A percentile compares a stretch with the other conserved stretches of the same genome.
Evolutionary conservation across 2,329 filamentous ascomycete genomes (phyloP).

Genomic region (Paramyrothecium sp.): DNA sequence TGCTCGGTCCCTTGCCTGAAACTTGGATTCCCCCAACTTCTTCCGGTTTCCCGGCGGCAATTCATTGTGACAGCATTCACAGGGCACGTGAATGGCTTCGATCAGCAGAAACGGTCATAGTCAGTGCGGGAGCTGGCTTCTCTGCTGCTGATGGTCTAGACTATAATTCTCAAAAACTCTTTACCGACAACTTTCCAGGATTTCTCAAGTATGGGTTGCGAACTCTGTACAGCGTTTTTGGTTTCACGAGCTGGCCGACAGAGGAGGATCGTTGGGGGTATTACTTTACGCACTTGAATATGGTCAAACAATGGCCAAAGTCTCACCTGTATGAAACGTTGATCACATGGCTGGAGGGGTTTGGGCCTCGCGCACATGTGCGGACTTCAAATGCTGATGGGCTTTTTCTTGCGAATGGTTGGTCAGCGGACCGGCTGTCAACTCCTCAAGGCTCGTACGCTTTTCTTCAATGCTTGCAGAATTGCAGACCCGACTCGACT

Average conservation of each 20-base stretch:
- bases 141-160: slow-evolving; percentile 18
- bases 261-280: slow-evolving; percentile 20
- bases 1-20: neutral
- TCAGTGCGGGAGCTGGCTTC: slow-evolving; percentile 17
- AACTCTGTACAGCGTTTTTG: slow-evolving; percentile 17
- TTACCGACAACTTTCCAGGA: slow-evolving; percentile 9
- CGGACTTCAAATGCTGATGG: slow-evolving; percentile 14
- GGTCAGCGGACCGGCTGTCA: slow-evolving; percentile 7
- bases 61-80: neutral
- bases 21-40: neutral
- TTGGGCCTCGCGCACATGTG: slow-evolving; percentile 13
- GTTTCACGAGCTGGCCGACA: slow-evolving; percentile 12
- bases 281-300: slow-evolving; percentile 19
- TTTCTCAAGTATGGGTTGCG: slow-evolving; percentile 14
- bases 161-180: slow-evolving; percentile 14
- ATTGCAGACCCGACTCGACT: slow-evolving; percentile 12
- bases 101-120: slow-evolving; percentile 15
- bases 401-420: slow-evolving; percentile 10
- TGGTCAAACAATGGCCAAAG: slow-evolving; percentile 15
- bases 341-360: slow-evolving; percentile 4
- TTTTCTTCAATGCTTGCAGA: slow-evolving; percentile 14
- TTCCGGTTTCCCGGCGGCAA: neutral
- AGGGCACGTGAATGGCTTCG: slow-evolving; percentile 11
- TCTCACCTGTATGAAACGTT: slow-evolving; percentile 12
- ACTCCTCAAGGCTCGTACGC: slow-evolving; percentile 11